Evolutionary conservation across 2,329 filamentous ascomycete species (phyloP).

Genomic region (Colletotrichum lindemuthianum): DNA sequence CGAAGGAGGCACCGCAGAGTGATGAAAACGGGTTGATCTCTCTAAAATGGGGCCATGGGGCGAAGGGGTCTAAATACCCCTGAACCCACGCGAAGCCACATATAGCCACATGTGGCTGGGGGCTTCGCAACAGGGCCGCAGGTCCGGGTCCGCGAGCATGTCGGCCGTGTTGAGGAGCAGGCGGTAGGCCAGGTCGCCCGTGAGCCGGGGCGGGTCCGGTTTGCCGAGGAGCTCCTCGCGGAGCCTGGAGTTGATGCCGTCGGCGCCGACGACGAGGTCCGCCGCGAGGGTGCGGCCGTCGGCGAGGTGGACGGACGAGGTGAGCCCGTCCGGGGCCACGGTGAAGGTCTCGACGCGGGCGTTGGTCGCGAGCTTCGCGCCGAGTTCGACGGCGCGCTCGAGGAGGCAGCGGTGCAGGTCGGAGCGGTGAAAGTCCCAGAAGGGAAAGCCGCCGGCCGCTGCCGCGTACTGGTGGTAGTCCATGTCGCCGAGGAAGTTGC

Average conservation of each 20-base stretch:
- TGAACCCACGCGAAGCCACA: too few relatives aligned
- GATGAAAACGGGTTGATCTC: too few relatives aligned
- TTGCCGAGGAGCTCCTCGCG: constrained; percentile 26
- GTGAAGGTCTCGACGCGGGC: constrained; percentile 32
- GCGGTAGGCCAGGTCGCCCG: constrained; percentile 43
- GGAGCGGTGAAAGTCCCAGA: constrained; percentile 36
- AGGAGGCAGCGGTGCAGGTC: constrained; percentile 35
- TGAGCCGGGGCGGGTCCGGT: constrained; percentile 38
- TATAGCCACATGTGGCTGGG: too few relatives aligned
- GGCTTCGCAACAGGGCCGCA: too few relatives aligned
- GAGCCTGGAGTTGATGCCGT: constrained; percentile 52
- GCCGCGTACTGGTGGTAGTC: constrained; percentile 26
- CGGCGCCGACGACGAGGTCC: constrained; percentile 56
- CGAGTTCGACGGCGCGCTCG: constrained; percentile 28
- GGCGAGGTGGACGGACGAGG: constrained; percentile 24
- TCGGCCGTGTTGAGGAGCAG: constrained; percentile 40
- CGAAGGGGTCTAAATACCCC: too few relatives aligned
- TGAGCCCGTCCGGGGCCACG: constrained; percentile 11
- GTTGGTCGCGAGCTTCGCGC: constrained; percentile 24
- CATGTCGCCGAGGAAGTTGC: constrained; percentile 36
- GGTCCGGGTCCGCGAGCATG: constrained; percentile 39
- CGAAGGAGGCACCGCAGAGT: too few relatives aligned
- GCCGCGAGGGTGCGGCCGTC: constrained; percentile 42
- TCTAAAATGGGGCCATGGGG: too few relatives aligned
- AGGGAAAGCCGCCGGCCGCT: constrained; percentile 34